phyloP scores from a whole-genome alignment of 441 rosid genomes.

The Pelargonium fulgidum region DNA sequence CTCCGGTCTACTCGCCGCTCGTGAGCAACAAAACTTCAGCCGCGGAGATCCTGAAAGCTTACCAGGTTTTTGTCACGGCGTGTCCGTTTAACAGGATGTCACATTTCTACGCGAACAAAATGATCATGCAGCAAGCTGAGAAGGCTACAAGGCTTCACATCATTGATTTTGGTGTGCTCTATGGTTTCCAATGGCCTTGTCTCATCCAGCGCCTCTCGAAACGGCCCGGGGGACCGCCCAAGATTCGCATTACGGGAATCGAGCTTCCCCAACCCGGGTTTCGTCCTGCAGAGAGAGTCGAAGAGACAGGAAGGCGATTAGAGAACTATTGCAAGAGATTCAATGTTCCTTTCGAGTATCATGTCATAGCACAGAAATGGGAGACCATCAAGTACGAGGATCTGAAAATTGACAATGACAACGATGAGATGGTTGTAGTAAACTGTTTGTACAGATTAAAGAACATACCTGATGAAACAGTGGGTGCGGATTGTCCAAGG shows the following conservation, averaged over 20 bases:
- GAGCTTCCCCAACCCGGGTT: conserved; percentile 91
- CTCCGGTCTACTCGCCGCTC: conserved; percentile 34
- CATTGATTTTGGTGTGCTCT: conserved; percentile 77
- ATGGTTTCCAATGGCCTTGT: conserved; percentile 97
- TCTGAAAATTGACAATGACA: conserved; percentile 35
- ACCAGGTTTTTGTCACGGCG: conserved; percentile 41
- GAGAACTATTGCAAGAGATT: conserved; percentile 64
- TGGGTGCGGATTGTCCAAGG: conserved; percentile 52
- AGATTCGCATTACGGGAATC: conserved; percentile 69
- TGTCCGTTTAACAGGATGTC: conserved; percentile 70
- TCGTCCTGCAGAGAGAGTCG: conserved; percentile 68
- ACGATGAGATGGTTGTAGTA: conserved; percentile 54
- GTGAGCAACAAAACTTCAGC: conserved; percentile 35
- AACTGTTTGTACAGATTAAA: conserved; percentile 52
- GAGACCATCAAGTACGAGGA: conserved; percentile 69
- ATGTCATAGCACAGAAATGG: conserved; percentile 70
- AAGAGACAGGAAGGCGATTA: conserved; percentile 68
- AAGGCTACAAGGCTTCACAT: conserved; percentile 59
- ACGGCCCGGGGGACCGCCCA: conserved; percentile 57
- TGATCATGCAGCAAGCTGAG: conserved; percentile 45
- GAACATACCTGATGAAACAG: conserved; percentile 73
- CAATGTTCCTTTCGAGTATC: conserved; percentile 62
- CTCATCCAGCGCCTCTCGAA: conserved; percentile 60
- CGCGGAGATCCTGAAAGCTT: conserved; percentile 60
- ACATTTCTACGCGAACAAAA: conserved; percentile 49